Base-by-base conservation (phyloP, 148 eudicot genomes). In the Diospyros kaki region DNA sequence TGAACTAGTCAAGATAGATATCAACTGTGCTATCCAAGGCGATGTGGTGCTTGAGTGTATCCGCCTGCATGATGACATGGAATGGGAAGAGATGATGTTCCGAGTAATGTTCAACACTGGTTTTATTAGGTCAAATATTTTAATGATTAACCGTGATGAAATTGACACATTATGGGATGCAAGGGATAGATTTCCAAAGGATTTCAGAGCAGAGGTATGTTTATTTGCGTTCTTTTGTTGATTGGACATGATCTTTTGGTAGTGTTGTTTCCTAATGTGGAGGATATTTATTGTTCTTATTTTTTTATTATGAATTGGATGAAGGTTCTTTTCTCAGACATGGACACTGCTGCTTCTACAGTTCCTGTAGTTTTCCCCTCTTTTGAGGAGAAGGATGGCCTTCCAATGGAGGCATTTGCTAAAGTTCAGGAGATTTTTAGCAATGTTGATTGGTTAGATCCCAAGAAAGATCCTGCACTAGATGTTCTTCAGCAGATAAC, bases 321-420 rank as follows among this genome's bases (percentile, higher is more conserved):
- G 82, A 79, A 94, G 98, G 87, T 92, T 82, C 87, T 94, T 66
- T 94, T 94, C 85, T 92, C 98, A 43, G 97, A 94, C 77, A 89
- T 90, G 87, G 97, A 94, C 79, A 80, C 91, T 74, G 74, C 80
- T 72, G 82, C 90, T 73, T 86, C 95, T 65, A 48, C 64, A 42
- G 82, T 78, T 54, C 88, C 93, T 64, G 81, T 79, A 64, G 88
- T 88, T 72, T 80, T 82, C 62, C 86, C 92, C 74, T 90, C 87
- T 80, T 88, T 94, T 59, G 97, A 90, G 80, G 97, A 90, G 75
- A 93, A 86, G 76, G 96, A 92, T 39, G 97, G 98, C 68, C 97
- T 94, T 70, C 97, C 97, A 7, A 79, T 86, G 76, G 98, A 94
- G 82, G 97, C 98, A 80, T 94, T 94, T 87, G 90, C 93, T 71